Evolutionary conservation across 805 yeast species (phyloP).

Genomic region (Saccharomycopsis sp.): DNA sequence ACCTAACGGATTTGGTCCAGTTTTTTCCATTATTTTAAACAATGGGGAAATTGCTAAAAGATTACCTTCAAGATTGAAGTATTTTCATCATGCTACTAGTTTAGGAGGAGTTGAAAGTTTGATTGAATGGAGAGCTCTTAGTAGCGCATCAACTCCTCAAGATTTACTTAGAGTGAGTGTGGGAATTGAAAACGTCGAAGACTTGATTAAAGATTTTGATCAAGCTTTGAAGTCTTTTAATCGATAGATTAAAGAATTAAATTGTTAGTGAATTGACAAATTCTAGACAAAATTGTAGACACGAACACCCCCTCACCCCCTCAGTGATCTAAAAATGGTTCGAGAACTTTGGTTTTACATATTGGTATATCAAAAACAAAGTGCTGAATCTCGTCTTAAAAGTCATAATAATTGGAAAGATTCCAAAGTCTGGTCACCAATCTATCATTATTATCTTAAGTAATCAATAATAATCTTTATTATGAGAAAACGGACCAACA

Average conservation of each 20-base stretch:
- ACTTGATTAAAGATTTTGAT: constrained; percentile 64
- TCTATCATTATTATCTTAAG: no score
- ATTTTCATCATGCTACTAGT: constrained; percentile 86
- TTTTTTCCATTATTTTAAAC: constrained; percentile 53
- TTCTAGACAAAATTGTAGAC: no score
- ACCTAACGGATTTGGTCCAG: constrained; percentile 60
- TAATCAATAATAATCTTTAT: background rate
- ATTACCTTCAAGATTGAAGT: constrained; percentile 55
- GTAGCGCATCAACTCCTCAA: constrained; percentile 47
- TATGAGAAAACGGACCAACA: constrained; percentile 3
- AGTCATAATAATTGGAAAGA: no score
- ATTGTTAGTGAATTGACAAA: no score
- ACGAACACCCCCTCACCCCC: no score
- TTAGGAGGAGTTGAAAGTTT: constrained; percentile 88
- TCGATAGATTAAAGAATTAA: no score
- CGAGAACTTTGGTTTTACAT: no score
- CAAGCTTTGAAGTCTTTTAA: constrained; percentile 32
- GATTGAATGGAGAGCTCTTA: constrained; percentile 82
- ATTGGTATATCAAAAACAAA: no score
- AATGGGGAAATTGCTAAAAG: constrained; percentile 44
- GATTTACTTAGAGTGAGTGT: constrained; percentile 63
- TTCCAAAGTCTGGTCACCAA: no score
- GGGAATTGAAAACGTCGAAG: constrained; percentile 72
- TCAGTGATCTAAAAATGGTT: no score
- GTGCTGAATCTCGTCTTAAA: no score